Evolutionary conservation across 2,329 filamentous ascomycete genomes (phyloP).

Genomic region (Ophiosphaerella narmari): DNA sequence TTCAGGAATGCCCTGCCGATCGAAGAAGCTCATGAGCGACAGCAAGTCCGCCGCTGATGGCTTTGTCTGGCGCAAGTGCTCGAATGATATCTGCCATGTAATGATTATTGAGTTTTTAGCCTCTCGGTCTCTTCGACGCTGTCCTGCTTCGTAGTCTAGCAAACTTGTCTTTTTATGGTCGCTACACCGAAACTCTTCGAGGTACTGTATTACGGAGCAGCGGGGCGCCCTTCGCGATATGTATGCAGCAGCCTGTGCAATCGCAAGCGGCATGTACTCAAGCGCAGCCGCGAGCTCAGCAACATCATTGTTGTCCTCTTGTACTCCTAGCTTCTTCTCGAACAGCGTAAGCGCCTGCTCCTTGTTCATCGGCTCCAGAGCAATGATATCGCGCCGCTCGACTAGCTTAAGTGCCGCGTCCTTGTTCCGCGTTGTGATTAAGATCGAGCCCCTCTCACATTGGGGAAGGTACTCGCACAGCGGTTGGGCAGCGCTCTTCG

Average conservation of each 20-base stretch:
- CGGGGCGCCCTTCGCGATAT: conserved; percentile 24
- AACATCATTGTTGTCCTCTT: conserved; percentile 1
- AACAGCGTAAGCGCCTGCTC: conserved; percentile 25
- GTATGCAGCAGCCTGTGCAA: conserved; percentile 16
- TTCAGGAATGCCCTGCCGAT: conserved; percentile 49
- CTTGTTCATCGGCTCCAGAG: conserved; percentile 21
- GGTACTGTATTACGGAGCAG: neutral
- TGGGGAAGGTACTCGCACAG: neutral
- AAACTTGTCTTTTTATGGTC: conserved; percentile 25
- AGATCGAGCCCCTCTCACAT: conserved; percentile 38
- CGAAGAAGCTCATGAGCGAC: conserved; percentile 54
- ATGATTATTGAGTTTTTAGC: conserved; percentile 42
- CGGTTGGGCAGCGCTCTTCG: neutral
- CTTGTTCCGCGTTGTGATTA: neutral
- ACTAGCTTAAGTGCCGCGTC: conserved; percentile 37
- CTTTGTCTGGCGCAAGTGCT: conserved; percentile 36
- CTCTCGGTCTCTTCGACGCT: conserved; percentile 1
- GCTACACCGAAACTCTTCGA: conserved; percentile 32
- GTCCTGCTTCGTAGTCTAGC: neutral
- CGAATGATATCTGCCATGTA: conserved; percentile 41
- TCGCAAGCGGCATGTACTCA: no score
- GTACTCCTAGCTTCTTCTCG: conserved; percentile 22
- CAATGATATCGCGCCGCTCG: conserved; percentile 12
- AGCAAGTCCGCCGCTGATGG: conserved; percentile 48
- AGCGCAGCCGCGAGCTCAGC: conserved; percentile 22